A percentile compares a stretch with the other conserved stretches of the same genome.
These are phyloP conservation scores for Xylaria telfairii DNA, from an alignment of 495 filamentous ascomycete species.

Conservation along the genomic window DNA sequence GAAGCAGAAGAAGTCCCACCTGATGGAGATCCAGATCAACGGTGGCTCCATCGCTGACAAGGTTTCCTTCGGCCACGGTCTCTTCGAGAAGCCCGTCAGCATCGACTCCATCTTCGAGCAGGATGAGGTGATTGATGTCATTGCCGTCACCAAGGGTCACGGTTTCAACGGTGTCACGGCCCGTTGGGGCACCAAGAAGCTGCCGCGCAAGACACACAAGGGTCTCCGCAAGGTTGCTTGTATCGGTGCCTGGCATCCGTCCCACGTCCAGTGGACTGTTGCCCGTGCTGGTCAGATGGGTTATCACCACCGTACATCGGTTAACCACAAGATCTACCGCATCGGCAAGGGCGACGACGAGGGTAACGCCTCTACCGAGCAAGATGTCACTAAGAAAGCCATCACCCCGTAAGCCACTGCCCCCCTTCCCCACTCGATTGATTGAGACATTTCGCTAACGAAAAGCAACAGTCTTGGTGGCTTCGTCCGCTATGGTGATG, in stretches of 20 bases:
- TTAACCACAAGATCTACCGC: slow-evolving; percentile 99
- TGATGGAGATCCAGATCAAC: slow-evolving; percentile 99
- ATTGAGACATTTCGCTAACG: slow-evolving; percentile 29
- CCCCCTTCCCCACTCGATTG: neutral
- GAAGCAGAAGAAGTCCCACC: slow-evolving; percentile 99
- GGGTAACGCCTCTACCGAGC: slow-evolving; percentile 91
- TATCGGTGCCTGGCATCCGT: slow-evolving; percentile 99
- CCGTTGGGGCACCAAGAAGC: slow-evolving; percentile 99
- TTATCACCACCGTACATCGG: slow-evolving; percentile 99
- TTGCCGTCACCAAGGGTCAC: slow-evolving; percentile 99
- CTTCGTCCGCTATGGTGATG: slow-evolving; percentile 98
- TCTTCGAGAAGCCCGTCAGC: slow-evolving; percentile 98
- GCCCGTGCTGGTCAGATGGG: slow-evolving; percentile 99
- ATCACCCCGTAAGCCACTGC: slow-evolving; percentile 92
- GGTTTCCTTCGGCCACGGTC: slow-evolving; percentile 89
- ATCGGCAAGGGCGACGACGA: slow-evolving; percentile 90
- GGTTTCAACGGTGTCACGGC: slow-evolving; percentile 96
- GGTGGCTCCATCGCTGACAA: slow-evolving; percentile 93
- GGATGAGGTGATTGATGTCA: slow-evolving; percentile 99
- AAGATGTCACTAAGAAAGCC: slow-evolving; percentile 97
- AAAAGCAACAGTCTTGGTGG: slow-evolving; percentile 80
- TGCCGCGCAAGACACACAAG: slow-evolving; percentile 99
- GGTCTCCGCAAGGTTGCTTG: slow-evolving; percentile 99
- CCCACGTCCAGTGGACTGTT: slow-evolving; percentile 99
- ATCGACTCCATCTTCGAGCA: slow-evolving; percentile 97